Base-by-base conservation (phyloP, 257 asterid genomes). In the Osmanthus fragrans region DNA sequence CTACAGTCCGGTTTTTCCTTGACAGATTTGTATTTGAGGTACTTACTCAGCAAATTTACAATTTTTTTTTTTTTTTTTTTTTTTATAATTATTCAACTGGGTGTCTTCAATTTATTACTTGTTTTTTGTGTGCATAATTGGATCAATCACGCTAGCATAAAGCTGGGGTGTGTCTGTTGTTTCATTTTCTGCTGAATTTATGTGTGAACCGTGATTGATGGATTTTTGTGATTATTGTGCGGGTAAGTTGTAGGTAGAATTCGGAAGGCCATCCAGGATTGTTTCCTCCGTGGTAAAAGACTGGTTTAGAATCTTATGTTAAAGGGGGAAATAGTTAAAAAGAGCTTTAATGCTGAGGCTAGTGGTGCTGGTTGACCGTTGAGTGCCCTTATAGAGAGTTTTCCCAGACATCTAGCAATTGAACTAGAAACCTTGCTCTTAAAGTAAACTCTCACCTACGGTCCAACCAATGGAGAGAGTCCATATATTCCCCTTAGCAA, bases 1-100 rank as follows among this genome's bases (percentile, higher is more conserved):
- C 96, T 6, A 73, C 95, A 21, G 81, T 92, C 76, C 85, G 98
- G 36, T 96, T 86, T 73, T 86, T 93, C 84, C 99, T 96, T 2
- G 98, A 96, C 88, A 90, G 95, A 92, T 89, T 92, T 58, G 89
- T 92, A 40, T 96, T 92, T 81, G 92, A 96, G 97, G 99, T 96
- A 76, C 40, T 37, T 71, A 71, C 16, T 65, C 25, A 1, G 16
- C 36, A 27, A 74, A 27, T 63, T 67, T 39, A 19, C 12, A 8
- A 40, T 27, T 33, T 77, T 51, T 16, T 74, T 51, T 10, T 29
- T 29, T 29, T 29, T 29, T 29, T 29, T 29, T 1, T 29, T 29
- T 29, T 29, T 1, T 29, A 0, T 29, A 0, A 2, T 29, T 30
- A 1, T 30, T 64, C 1, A 56, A 47, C 74, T 33, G 4, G 29